Evolutionary conservation across 495 filamentous ascomycete species (phyloP), one percentile per base, ranked within the genome.

Genomic region (Pyrenopolyporus hunteri): DNA sequence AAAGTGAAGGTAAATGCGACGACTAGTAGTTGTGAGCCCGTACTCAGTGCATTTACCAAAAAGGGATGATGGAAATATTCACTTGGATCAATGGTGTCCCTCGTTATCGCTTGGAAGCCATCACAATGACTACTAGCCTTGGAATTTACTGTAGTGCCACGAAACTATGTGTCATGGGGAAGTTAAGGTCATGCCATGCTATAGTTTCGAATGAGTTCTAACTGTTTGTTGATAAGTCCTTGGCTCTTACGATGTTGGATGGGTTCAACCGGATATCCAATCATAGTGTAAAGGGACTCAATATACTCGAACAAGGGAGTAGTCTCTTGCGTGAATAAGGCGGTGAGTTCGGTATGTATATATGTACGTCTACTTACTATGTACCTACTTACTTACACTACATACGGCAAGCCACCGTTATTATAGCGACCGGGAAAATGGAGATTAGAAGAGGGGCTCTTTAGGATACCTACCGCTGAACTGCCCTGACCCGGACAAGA

Each of bases 391-490:
- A n/a, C n/a, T n/a, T n/a, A n/a, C n/a, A n/a, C n/a, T 35, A 35
- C 31, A 13, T 44, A 6, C 14, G 40, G 26, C 19, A 31, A 23
- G 33, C 50, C 22, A 53, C 23, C 36, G 16, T 3, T 23, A 44
- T 44, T 57, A 32, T 50, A 26, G 55, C 36, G 23, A 37, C 56
- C 62, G 49, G 56, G 45, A 51, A 65, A 65, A 65, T 39, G 48
- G 54, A 48, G 42, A 29, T 16, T 48, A n/a, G 48, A 17, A 20
- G 32, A 32, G 31, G 50, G 49, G 36, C 20, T 45, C 6, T 37
- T 44, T 45, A 55, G 51, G 43, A 40, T 51, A 39, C 19, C 43
- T 46, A 47, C 28, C 49, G 42, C 33, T 50, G 23, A 37, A 16
- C 32, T 43, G 10, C 22, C 54, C 39, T 53, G 45, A 51, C 46